Base-by-base conservation (phyloP, 257 asterid species). In the Solanum lycopersicoides region DNA sequence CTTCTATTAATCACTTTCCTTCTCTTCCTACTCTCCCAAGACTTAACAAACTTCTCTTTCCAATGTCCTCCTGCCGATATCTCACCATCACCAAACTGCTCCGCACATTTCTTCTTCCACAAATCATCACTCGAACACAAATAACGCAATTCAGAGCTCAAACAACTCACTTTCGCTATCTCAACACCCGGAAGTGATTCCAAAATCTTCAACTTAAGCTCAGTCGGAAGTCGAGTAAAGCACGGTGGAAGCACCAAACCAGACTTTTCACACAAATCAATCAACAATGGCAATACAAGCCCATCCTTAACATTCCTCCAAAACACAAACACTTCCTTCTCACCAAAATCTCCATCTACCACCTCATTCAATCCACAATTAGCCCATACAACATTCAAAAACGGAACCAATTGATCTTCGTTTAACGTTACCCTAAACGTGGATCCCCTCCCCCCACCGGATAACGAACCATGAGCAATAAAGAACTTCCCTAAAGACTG, bases 311-410 rank as follows among this genome's bases (percentile, higher is more conserved):
- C 94, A 1, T 12, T 87, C 86, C 94, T 95, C 99, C 99, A 97
- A 83, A 96, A 93, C 77, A 89, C 83, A 56, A 93, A 95, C 63
- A 96, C 96, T 90, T 94, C 96, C 88, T 89, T 94, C 92, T 93
- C 97, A 37, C 86, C 82, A 4, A 89, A 86, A 28, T 73, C 39
- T 69, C 86, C 88, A 32, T 89, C 60, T 80, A 80, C 85, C 16
- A 44, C 84, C 16, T 80, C 98, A 14, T 69, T 32, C 9, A 85
- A 73, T 25, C 97, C 95, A 85, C 98, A 95, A 86, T 95, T 92
- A 7, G 98, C 98, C 99, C 98, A 93, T 4, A 91, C 98, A 32
- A 92, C 93, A 85, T 96, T 97, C 92, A 97, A 93, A 53, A 92
- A 91, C 2, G 98, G 92, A 34, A 92, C 93, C 82, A 97, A 72